phyloP scores from a whole-genome alignment of 2,329 filamentous ascomycete species.

The Curvularia eragrostidis region DNA sequence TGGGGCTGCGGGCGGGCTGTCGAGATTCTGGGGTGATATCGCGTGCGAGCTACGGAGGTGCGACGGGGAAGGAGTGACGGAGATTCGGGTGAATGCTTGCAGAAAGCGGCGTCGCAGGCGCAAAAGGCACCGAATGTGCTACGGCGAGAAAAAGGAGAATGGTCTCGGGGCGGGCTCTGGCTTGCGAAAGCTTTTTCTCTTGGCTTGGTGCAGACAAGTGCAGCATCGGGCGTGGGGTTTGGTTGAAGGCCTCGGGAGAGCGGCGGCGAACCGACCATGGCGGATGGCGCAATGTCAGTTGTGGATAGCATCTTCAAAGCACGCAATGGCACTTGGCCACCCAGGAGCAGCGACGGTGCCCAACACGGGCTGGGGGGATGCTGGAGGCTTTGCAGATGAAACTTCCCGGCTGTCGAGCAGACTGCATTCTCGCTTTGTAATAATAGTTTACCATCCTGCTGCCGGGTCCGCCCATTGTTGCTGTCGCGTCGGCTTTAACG shows the following conservation, averaged over 20 bases:
- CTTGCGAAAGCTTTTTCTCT: background rate
- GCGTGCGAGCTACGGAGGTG: conserved; percentile 27
- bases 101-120: conserved; percentile 15
- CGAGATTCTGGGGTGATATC: conserved; percentile 26
- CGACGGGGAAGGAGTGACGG: conserved; percentile 2
- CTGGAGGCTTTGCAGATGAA: background rate
- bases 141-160: background rate
- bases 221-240: conserved; percentile 3
- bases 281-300: conserved; percentile 22
- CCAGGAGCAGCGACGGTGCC: background rate
- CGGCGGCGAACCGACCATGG: conserved; percentile 10
- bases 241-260: conserved; percentile 1
- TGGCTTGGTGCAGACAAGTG: background rate
- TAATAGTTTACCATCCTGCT: background rate
- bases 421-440: background rate
- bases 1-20: conserved; percentile 24
- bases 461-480: background rate
- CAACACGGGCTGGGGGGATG: conserved; percentile 5
- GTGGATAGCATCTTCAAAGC: conserved; percentile 22
- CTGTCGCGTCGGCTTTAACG: background rate
- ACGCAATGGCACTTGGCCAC: conserved; percentile 18
- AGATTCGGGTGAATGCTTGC: conserved; percentile 3
- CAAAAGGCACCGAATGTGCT: background rate
- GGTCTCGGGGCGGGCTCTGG: too few relatives aligned
- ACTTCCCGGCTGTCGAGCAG: background rate